Evolutionary conservation across 306 rosid species (phyloP), one percentile per base, ranked within the genome.

Genomic region (Abrus pulchellus): DNA sequence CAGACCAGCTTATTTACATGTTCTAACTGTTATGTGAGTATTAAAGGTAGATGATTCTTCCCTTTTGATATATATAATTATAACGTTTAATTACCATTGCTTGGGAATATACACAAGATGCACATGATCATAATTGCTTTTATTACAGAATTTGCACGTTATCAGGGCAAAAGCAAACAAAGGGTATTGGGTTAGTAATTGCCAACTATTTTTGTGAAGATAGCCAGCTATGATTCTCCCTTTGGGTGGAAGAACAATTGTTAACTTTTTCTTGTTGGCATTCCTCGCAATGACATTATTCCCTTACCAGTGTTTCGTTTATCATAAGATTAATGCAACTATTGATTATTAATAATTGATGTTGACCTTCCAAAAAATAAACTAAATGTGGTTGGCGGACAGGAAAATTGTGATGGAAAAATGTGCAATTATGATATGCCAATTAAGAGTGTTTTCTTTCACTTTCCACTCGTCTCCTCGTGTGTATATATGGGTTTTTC

Each of bases 331-430:
- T 30, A 38, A 40, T 20, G 47, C 45, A 70, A 36, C 38, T 20
- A 32, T 13, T 60, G n/a, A 5, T 45, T 6, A 75, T 34, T 49
- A 9, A 28, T 38, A 38, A 36, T 49, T 12, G 44, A 62, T 62
- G n/a, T 64, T 49, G 73, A 64, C 68, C 9, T 43, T 44, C 30
- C 5, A 1, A 64, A 6, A 27, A 68, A 13, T 5, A 50, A 40
- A 63, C 7, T 2, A 11, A 10, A 30, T 34, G 53, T 8, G 12
- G 52, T 64, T 53, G 61, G 36, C 3, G 13, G 68, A 73, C 80
- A 81, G 61, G 32, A 64, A 81, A 73, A 53, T 14, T 6, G 68
- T 14, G 84, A 34, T 81, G 80, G 62, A 74, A 81, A 54, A 34
- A 34, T 32, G 48, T 32, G 27, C 44, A 53, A 61, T 80, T 48